Evolutionary conservation across 208 protist genomes (phyloP), one percentile per base, ranked within the genome.

Genomic region (Leishmania arabica): DNA sequence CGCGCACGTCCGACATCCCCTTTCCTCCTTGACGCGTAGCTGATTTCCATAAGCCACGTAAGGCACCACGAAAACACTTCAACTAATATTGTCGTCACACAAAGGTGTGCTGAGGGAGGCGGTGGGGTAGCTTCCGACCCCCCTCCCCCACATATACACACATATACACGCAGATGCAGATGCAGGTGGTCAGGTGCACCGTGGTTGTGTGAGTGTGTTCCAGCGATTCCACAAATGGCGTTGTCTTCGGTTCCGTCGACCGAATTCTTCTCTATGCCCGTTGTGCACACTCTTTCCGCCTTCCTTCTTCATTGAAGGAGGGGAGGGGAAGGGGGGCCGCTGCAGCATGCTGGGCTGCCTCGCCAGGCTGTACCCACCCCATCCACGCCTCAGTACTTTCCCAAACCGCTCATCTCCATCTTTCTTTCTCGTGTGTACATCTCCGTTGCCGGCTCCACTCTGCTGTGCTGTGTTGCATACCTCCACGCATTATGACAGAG

Each of bases 381-480:
- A 24, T 45, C 4, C 51, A 56, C 53, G 3, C 49, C 7, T 60
- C 47, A 24, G 40, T 45, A 56, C n/a, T 24, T 11, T 51, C 45
- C n/a, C n/a, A 11, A 75, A 49, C 34, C 3, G 40, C 24, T 75
- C 47, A 15, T 75, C 47, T 17, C 47, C 34, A 2, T 47, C 68
- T 72, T 21, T 49, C 27, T 75, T 34, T 56, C 45, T 74, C 70
- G n/a, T 31, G n/a, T 75, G 47, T 40, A 71, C 40, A 71, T 73
- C 21, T 76, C 19, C 27, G 3, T 62, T 62, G 17, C 53, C 34
- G 53, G 51, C 40, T 5, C 49, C 6, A 45, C 49, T 54, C 13
- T 51, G 51, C 34, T 13, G 3, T 53, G 17, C 7, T 73, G 42
- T 54, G 9, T 37, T 3, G 45, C 69, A 34, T 27, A 53, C 37